Evolutionary conservation across 2,329 filamentous ascomycete genomes (phyloP).

Genomic region (Aspergillus fumigatus): DNA sequence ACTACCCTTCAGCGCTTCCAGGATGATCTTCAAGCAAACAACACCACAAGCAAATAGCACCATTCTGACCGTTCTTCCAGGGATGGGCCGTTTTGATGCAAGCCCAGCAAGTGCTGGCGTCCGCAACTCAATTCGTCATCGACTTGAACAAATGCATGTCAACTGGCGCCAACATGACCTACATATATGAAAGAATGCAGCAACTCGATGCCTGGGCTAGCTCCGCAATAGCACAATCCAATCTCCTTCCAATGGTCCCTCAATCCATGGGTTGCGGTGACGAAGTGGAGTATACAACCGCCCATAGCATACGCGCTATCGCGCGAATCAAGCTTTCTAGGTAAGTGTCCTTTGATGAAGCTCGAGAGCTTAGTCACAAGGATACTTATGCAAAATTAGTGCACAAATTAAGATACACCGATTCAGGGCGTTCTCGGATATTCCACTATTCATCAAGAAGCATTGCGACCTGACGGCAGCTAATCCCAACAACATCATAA

Average conservation of each 20-base stretch:
- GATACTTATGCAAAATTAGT: slow-evolving; percentile 21
- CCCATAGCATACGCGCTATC: slow-evolving; percentile 38
- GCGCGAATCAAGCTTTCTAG: slow-evolving; percentile 43
- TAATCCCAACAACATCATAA: slow-evolving; percentile 12
- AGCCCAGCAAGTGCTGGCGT: slow-evolving; percentile 40
- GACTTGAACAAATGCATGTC: slow-evolving; percentile 38
- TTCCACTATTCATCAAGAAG: slow-evolving; percentile 43
- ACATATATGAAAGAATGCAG: slow-evolving; percentile 40
- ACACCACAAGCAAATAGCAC: neutral
- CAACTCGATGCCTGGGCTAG: slow-evolving; percentile 39
- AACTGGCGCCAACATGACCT: slow-evolving; percentile 32
- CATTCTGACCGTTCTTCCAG: slow-evolving; percentile 21
- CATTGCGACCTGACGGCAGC: slow-evolving; percentile 42
- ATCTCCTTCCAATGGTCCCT: slow-evolving; percentile 24
- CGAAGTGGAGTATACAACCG: slow-evolving; percentile 33
- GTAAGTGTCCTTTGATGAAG: slow-evolving; percentile 17
- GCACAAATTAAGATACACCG: slow-evolving; percentile 44
- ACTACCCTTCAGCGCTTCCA: neutral
- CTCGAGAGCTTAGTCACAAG: neutral
- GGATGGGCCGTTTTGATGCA: slow-evolving; percentile 42
- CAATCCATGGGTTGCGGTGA: slow-evolving; percentile 22
- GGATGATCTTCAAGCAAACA: neutral
- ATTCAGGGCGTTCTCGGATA: slow-evolving; percentile 44
- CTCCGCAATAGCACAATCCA: slow-evolving; percentile 32
- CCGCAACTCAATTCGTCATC: slow-evolving; percentile 38